Evolutionary conservation across 1,284 basidiomycete species (phyloP).

Genomic region (Macrocystidia cucumis): DNA sequence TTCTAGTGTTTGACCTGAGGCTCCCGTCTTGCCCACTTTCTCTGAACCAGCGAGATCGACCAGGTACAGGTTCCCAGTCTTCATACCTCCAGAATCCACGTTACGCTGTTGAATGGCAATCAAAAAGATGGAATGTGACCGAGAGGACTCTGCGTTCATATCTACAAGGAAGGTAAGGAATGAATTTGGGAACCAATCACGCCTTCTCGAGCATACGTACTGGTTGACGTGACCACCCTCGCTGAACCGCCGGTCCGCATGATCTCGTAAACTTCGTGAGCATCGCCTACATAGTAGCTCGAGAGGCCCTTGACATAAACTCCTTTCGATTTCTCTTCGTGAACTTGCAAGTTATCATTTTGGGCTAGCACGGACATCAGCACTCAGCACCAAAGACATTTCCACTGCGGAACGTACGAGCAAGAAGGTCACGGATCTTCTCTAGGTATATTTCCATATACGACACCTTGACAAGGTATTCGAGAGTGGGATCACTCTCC

Average conservation of each 20-base stretch:
- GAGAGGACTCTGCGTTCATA: slow-evolving; percentile 99
- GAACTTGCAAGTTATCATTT: slow-evolving; percentile 97
- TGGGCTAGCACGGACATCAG: slow-evolving; percentile 53
- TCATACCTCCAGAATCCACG: slow-evolving; percentile 91
- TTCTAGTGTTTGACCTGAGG: slow-evolving; percentile 96
- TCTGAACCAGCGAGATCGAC: slow-evolving; percentile 99
- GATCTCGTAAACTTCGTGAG: slow-evolving; percentile 97
- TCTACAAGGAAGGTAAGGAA: slow-evolving; percentile 43
- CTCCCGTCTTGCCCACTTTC: slow-evolving; percentile 99
- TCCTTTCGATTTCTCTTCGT: slow-evolving; percentile 96
- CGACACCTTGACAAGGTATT: slow-evolving; percentile 99
- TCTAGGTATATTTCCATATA: slow-evolving; percentile 99
- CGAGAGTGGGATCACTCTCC: slow-evolving; percentile 89
- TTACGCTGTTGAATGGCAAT: slow-evolving; percentile 97
- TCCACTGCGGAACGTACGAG: slow-evolving; percentile 58
- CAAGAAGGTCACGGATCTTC: slow-evolving; percentile 90
- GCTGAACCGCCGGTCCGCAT: slow-evolving; percentile 94
- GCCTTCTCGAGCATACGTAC: slow-evolving; percentile 39
- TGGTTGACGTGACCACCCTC: slow-evolving; percentile 92
- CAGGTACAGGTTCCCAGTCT: slow-evolving; percentile 95
- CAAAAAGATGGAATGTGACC: slow-evolving; percentile 98
- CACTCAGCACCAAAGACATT: not conserved
- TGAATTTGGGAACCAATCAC: slow-evolving; percentile 3
- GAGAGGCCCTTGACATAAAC: slow-evolving; percentile 98
- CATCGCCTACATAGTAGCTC: slow-evolving; percentile 96